These are phyloP conservation scores for Glarea lozoyensis DNA, from an alignment of 495 filamentous ascomycete genomes.

Conservation along the genomic window DNA sequence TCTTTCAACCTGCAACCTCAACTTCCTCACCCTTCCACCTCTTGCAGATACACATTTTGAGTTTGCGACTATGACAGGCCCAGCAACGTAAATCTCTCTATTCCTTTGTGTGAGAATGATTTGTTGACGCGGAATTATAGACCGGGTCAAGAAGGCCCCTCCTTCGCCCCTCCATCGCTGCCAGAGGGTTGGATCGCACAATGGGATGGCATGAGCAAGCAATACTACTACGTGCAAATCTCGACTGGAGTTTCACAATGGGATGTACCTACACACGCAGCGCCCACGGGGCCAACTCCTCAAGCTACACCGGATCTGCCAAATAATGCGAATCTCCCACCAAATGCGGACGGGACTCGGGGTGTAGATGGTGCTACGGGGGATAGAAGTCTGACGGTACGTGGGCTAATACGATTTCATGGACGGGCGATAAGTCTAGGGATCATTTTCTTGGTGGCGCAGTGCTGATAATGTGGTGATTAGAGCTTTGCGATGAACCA, in stretches of 20 bases:
- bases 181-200: constrained; percentile 77
- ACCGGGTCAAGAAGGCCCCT: constrained; percentile 60
- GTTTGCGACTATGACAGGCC: constrained; percentile 15
- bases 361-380: constrained; percentile 35
- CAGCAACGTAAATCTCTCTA: constrained; percentile 15
- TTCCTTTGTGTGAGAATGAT: background rate
- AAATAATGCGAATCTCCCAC: constrained; percentile 37
- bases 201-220: constrained; percentile 63
- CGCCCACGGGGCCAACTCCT: constrained; percentile 41
- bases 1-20: background rate
- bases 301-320: constrained; percentile 41
- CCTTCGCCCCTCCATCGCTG: constrained; percentile 57
- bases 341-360: constrained; percentile 42
- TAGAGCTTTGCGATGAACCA: constrained; percentile 21
- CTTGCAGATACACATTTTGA: background rate
- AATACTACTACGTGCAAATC: constrained; percentile 76
- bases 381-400: constrained; percentile 18
- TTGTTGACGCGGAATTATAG: constrained; percentile 3
- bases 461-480: background rate
- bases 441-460: too few species aligned
- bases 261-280: constrained; percentile 64
- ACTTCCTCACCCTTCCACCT: background rate
- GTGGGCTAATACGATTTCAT: too few species aligned
- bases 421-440: too few species aligned
- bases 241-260: constrained; percentile 69